These are phyloP conservation scores for Suhomyces panamericanus DNA, from an alignment of 1,139 yeast species.

Conservation along the genomic window DNA sequence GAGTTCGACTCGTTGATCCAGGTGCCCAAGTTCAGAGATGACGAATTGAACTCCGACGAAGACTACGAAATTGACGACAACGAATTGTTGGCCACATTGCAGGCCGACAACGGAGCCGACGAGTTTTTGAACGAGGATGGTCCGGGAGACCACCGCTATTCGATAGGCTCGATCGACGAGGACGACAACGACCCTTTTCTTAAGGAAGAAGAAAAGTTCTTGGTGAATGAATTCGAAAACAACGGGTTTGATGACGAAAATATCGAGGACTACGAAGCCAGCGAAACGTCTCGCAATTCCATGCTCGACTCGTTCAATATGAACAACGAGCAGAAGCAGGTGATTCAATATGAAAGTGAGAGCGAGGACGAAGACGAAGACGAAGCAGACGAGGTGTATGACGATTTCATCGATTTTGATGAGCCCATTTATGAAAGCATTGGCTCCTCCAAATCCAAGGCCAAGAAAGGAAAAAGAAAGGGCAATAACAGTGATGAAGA, in stretches of 20 bases:
- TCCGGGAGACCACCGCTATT: constrained; percentile 26
- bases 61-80: constrained; percentile 74
- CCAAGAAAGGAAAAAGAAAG: constrained; percentile 13
- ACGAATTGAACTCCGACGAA: constrained; percentile 61
- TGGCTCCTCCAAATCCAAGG: constrained; percentile 6
- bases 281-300: constrained; percentile 19
- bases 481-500: constrained; percentile 44
- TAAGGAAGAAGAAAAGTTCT: constrained; percentile 47
- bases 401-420: constrained; percentile 23
- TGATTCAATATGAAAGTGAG: constrained; percentile 34
- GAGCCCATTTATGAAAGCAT: constrained; percentile 10
- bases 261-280: constrained; percentile 5
- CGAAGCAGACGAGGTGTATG: constrained; percentile 25
- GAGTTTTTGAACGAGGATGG: constrained; percentile 29
- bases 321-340: constrained; percentile 23
- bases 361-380: constrained; percentile 30
- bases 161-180: constrained; percentile 53
- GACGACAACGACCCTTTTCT: constrained; percentile 52
- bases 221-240: constrained; percentile 50
- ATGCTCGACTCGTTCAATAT: constrained; percentile 29
- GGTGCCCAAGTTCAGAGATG: constrained; percentile 54
- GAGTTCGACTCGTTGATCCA: constrained; percentile 41
- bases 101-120: constrained; percentile 51
- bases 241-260: constrained; percentile 47
- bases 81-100: constrained; percentile 65